These are phyloP conservation scores for Vitis riparia DNA, from an alignment of 164 flowering plant genomes.

Conservation along the genomic window DNA sequence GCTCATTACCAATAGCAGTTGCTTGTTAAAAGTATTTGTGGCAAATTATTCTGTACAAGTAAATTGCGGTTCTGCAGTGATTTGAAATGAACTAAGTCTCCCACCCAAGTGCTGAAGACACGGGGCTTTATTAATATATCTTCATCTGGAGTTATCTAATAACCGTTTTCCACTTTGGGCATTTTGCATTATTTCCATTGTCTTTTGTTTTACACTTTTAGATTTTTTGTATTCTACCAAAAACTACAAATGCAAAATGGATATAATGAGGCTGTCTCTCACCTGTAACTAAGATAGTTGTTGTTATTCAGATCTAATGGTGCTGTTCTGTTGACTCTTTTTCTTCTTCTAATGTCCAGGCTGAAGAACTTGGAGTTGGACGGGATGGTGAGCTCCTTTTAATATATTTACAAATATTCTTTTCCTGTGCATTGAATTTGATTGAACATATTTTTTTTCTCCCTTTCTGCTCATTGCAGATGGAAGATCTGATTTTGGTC, in stretches of 20 bases:
- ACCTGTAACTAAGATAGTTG: background rate
- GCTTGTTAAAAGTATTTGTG: background rate
- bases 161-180: background rate
- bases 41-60: background rate
- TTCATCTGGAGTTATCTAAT: background rate
- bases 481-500: constrained; percentile 24
- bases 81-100: background rate
- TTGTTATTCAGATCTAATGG: background rate
- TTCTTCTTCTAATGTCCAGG: constrained; percentile 16
- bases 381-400: constrained; percentile 28
- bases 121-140: background rate
- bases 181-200: background rate
- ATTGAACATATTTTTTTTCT: background rate
- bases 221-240: background rate
- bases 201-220: background rate
- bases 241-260: background rate
- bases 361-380: constrained; percentile 29
- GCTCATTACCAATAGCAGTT: background rate
- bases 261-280: background rate
- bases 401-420: background rate
- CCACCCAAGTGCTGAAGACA: background rate
- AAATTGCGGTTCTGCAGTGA: background rate
- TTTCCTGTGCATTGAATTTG: background rate
- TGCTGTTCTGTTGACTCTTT: background rate
- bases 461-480: background rate